Conservation (phyloP, 1,284 basidiomycete genomes). For the Ustilago sp. region DNA sequence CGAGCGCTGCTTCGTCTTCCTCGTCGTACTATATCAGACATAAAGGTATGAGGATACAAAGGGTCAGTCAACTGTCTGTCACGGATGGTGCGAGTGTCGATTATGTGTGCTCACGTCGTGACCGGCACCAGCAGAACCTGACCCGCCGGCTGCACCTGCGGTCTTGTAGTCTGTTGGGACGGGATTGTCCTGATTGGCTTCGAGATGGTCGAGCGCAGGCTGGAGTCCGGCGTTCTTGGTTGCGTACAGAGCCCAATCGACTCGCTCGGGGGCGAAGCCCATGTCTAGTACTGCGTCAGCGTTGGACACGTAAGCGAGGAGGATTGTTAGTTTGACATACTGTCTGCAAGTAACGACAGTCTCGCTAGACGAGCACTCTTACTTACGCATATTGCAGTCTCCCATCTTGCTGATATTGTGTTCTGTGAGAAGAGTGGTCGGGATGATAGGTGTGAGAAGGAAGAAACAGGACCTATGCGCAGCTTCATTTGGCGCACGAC, state of each 20-base stretch:
- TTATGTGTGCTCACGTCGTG: constrained; percentile 35
- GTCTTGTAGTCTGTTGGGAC: constrained; percentile 57
- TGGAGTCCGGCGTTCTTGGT: constrained; percentile 60
- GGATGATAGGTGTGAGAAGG: not conserved
- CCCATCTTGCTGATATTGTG: constrained; percentile 27
- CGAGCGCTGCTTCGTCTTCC: constrained; percentile 59
- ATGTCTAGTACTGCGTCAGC: constrained; percentile 61
- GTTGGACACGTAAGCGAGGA: not conserved
- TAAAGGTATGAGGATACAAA: not conserved
- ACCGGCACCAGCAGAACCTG: constrained; percentile 20
- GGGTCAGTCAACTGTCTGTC: not conserved
- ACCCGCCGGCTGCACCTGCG: constrained; percentile 15
- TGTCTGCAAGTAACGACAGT: not conserved
- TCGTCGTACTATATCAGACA: constrained; percentile 49
- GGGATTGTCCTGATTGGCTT: constrained; percentile 61
- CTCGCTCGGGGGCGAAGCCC: constrained; percentile 65
- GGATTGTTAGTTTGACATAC: not conserved
- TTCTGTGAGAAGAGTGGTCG: not conserved
- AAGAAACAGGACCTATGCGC: constrained; percentile 8
- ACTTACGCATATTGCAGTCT: constrained; percentile 44
- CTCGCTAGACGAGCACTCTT: not conserved
- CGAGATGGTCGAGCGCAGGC: constrained; percentile 67
- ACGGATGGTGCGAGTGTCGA: not conserved
- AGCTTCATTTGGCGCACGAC: constrained; percentile 19
- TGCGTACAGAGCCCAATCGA: constrained; percentile 66